Evolutionary conservation across 1,139 yeast species (phyloP), one percentile per base, ranked within the genome.

Genomic region (Hanseniaspora gamundiae): DNA sequence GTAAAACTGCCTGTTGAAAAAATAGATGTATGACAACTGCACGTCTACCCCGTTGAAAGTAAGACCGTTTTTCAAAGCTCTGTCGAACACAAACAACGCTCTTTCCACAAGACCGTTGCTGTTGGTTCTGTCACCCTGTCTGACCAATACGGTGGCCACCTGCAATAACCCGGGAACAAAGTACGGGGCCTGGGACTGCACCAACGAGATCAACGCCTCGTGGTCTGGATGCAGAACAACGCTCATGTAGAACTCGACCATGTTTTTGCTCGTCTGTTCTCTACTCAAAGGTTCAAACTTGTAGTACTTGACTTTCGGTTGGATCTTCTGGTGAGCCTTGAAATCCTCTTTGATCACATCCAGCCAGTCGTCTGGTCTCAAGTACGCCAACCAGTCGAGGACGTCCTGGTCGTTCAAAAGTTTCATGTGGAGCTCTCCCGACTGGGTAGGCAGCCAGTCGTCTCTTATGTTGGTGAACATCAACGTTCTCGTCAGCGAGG

Each of bases 91-190:
- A 56, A 85, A 82, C 19, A 87, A 62, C 3, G 88, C 84, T 49
- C 84, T 71, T 54, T 86, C 95, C 10, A 85, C 66, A 41, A 83
- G 64, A 0, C 87, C 85, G 56, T 76, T 78, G 51, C 88, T 70
- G 49, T 81, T 66, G 38, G 63, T 54, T 43, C 78, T 80, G 49
- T 80, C 83, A 27, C 94, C 94, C 53, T 83, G 91, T 58, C 93
- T 72, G 31, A 80, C 70, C 42, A 83, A 62, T 17, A 84, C 80
- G 62, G 80, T 74, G 1, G 94, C 83, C 1, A 80, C 84, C 62
- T 85, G 94, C 39, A 86, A 64, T n/a, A 85, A 65, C 0, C 91
- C 80, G 47, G 82, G 87, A 2, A 78, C 76, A 54, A 82, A 91
- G 55, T 84, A 85, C 6, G 94, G 94, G 48, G 68, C 66, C 48